Evolutionary conservation across 768 basidiomycete species (phyloP), one percentile per base, ranked within the genome.

Genomic region (Dioszegia aurantiaca): DNA sequence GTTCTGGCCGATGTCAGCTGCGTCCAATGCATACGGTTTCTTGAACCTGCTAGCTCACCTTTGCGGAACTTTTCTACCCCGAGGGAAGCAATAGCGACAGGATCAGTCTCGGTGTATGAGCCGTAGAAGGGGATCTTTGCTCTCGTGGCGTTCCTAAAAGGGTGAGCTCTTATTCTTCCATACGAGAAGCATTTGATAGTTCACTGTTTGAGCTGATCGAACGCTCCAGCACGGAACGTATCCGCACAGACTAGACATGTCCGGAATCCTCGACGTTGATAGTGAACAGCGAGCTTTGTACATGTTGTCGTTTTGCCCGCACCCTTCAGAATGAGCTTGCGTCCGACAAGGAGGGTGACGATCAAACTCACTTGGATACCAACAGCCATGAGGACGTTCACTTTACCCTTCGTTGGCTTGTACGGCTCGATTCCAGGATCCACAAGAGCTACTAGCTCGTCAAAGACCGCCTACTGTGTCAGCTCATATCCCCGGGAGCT

Each of bases 231-330:
- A 79, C 95, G 89, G 81, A 99, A 99, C 0, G 95, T 99, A 77
- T 99, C 95, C 21, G 95, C 95, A 70, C 95, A 99, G 64, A 99
- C 94, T 54, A 99, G 92, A 60, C 87, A 90, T 12, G 93, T 88
- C 76, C 94, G 92, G 82, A 97, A 89, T 6, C 95, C 95, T 63
- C 93, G 86, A 71, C 89, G 88, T 76, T 94, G 92, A 76, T 97
- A 98, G 79, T 98, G 87, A 0, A 94, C 94, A 0, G 95, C 95
- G 39, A 99, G 86, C 79, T 80, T 99, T 10, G 95, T 99, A 78
- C 95, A 99, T 39, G 94, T 97, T 21, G 95, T 99, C 4, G 95
- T 99, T 81, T 99, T 99, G 41, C 95, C 95, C 53, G 94, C 95
- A 48, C 92, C 92, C 90, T 94, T 19, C 5, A 23, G 5, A 14